Conservation (phyloP, 192 early-diverging fungal species). For the Endogone sp. region DNA sequence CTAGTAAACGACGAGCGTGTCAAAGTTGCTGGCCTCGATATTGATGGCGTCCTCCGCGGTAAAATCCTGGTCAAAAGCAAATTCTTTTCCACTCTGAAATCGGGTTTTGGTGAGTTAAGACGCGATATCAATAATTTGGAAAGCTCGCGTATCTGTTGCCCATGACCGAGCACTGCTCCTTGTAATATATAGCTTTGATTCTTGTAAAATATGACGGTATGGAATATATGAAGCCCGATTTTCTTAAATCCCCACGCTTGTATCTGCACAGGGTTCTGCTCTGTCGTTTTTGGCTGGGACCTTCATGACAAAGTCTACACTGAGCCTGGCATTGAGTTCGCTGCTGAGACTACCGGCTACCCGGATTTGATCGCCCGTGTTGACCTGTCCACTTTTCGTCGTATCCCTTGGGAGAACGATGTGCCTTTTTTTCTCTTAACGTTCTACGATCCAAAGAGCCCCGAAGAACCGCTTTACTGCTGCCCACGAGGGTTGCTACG, state of each 20-base stretch:
- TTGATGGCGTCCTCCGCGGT: conserved; percentile 70
- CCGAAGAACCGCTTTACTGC: conserved; percentile 44
- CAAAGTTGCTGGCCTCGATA: conserved; percentile 67
- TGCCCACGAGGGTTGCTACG: conserved; percentile 65
- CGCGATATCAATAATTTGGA: too few species aligned
- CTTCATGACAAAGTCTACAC: conserved; percentile 66
- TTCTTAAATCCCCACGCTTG: background rate
- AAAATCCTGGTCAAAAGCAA: conserved; percentile 67
- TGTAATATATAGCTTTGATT: too few species aligned
- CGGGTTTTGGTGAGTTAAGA: conserved; percentile 70
- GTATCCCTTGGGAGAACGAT: conserved; percentile 72
- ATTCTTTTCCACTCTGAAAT: conserved; percentile 55
- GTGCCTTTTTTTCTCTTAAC: conserved; percentile 70
- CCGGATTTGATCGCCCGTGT: conserved; percentile 61
- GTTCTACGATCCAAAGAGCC: conserved; percentile 53
- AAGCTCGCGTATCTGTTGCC: conserved; percentile 6
- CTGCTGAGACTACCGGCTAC: conserved; percentile 30
- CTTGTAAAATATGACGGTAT: too few species aligned
- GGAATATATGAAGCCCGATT: too few species aligned
- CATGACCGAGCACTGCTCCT: too few species aligned
- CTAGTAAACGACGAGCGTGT: conserved; percentile 42
- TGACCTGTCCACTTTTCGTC: conserved; percentile 60
- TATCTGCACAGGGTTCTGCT: conserved; percentile 60
- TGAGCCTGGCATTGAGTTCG: conserved; percentile 9
- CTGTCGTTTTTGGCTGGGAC: conserved; percentile 79